A percentile compares a stretch with the other conserved stretches of the same genome.
Conservation (phyloP, 2,329 filamentous ascomycete species). For the Penicillium sp. region DNA sequence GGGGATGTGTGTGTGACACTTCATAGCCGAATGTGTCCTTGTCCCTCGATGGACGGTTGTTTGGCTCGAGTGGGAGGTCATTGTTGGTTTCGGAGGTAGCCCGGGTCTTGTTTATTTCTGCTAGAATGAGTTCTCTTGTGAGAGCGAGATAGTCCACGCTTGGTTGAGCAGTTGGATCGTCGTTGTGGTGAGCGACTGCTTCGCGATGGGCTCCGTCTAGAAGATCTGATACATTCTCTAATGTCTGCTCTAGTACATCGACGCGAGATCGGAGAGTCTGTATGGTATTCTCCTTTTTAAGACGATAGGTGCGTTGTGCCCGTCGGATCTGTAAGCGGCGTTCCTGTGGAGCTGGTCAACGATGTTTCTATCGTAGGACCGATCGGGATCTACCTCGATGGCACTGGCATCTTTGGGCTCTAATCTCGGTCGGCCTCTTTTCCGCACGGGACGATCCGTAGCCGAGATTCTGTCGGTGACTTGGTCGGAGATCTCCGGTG, state of each 20-base stretch:
- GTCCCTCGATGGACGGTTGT: neutral
- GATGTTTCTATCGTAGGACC: neutral
- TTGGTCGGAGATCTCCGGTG: constrained; percentile 13
- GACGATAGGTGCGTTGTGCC: constrained; percentile 79
- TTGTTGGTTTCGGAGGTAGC: neutral
- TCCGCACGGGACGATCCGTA: constrained; percentile 16
- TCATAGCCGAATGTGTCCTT: constrained; percentile 17
- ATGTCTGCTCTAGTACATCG: constrained; percentile 58
- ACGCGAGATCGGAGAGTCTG: constrained; percentile 69
- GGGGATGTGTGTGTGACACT: neutral
- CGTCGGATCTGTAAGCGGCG: constrained; percentile 83
- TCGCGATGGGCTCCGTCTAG: constrained; percentile 2
- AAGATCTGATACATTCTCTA: constrained; percentile 20
- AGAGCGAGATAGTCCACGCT: constrained; percentile 4
- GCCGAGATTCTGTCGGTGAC: neutral
- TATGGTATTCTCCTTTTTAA: constrained; percentile 80
- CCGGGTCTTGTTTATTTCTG: constrained; percentile 14
- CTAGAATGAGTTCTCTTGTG: constrained; percentile 17
- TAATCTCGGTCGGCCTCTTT: constrained; percentile 22
- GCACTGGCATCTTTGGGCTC: constrained; percentile 23
- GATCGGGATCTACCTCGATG: constrained; percentile 17
- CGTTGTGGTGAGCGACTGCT: neutral
- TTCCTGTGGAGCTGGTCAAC: constrained; percentile 19
- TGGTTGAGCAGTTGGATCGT: neutral
- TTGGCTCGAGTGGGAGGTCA: neutral